Percentiles rank a stretch among this genome's conserved stretches.
phyloP scores from a whole-genome alignment of 1,139 yeast species.

The Sugiyamaella sp. region DNA sequence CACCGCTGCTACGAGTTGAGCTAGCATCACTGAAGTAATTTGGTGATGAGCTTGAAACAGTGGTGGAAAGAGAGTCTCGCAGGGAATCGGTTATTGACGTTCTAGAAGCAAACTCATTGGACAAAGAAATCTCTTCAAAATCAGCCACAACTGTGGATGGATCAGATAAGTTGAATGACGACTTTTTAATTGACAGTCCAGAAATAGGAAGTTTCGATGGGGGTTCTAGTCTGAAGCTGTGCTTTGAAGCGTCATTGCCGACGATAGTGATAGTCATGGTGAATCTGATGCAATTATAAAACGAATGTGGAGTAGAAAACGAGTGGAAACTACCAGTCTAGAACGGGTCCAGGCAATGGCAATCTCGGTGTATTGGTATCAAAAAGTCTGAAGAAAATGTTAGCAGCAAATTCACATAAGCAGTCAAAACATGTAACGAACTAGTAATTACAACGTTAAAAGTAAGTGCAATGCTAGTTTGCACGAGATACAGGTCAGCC shows the following conservation, averaged over 20 bases:
- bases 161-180: slow-evolving; percentile 2
- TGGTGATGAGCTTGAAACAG: slow-evolving; percentile 27
- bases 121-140: slow-evolving; percentile 37
- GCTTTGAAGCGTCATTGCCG: slow-evolving; percentile 5
- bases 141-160: slow-evolving; percentile 30
- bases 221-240: slow-evolving; percentile 6
- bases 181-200: slow-evolving; percentile 7
- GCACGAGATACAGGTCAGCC: too few species aligned
- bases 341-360: neutral
- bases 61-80: slow-evolving; percentile 24
- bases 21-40: slow-evolving; percentile 29
- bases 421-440: too few species aligned
- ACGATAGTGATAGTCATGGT: slow-evolving; percentile 13
- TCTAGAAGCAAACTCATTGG: slow-evolving; percentile 1
- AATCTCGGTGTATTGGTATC: neutral
- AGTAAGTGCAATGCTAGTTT: too few species aligned
- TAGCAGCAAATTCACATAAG: too few species aligned
- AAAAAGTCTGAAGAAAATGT: neutral
- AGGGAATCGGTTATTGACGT: slow-evolving; percentile 12
- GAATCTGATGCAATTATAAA: neutral
- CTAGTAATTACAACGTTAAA: too few species aligned
- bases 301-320: neutral
- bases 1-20: slow-evolving; percentile 25
- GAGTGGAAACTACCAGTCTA: neutral
- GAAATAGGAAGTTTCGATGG: slow-evolving; percentile 1